phyloP scores from a whole-genome alignment of 306 rosid genomes.

The Trifolium subterraneum region DNA sequence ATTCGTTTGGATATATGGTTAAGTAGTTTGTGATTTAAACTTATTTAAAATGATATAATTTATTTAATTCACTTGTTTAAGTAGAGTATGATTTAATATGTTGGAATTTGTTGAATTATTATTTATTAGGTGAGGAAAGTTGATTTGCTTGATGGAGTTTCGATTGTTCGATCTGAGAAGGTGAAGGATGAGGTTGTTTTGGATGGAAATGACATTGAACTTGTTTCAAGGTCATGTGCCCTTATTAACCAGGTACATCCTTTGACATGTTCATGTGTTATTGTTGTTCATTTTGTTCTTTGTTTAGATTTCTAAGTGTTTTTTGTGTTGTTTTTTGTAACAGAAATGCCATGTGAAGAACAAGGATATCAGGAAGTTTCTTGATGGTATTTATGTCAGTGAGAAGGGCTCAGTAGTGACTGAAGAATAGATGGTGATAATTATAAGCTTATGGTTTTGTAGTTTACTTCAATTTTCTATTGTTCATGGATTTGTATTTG shows the following conservation, averaged over 20 bases:
- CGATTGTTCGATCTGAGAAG: conserved; percentile 72
- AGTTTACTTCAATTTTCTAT: conserved; percentile 21
- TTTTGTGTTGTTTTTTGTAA: neutral
- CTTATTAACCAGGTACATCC: conserved; percentile 73
- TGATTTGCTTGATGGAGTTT: conserved; percentile 80
- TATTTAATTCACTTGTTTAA: too few species aligned
- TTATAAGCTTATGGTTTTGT: conserved; percentile 21
- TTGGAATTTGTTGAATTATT: neutral
- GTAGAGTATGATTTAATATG: neutral
- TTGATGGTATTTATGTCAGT: conserved; percentile 85
- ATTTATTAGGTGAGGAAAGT: conserved; percentile 73
- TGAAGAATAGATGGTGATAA: conserved; percentile 52
- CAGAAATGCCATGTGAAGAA: conserved; percentile 94
- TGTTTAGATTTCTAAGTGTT: neutral
- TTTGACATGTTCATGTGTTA: neutral
- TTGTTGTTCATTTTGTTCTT: neutral
- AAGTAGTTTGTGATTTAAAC: neutral
- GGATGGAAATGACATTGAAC: conserved; percentile 85
- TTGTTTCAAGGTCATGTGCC: conserved; percentile 77
- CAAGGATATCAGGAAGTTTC: conserved; percentile 86
- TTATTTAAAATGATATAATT: too few species aligned
- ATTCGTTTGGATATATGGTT: neutral
- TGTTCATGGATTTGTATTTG: neutral
- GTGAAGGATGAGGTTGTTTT: conserved; percentile 78
- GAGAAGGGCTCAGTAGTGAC: conserved; percentile 70